These are phyloP conservation scores for Tetracladium setigerum DNA, from an alignment of 495 filamentous ascomycete species.

Conservation along the genomic window DNA sequence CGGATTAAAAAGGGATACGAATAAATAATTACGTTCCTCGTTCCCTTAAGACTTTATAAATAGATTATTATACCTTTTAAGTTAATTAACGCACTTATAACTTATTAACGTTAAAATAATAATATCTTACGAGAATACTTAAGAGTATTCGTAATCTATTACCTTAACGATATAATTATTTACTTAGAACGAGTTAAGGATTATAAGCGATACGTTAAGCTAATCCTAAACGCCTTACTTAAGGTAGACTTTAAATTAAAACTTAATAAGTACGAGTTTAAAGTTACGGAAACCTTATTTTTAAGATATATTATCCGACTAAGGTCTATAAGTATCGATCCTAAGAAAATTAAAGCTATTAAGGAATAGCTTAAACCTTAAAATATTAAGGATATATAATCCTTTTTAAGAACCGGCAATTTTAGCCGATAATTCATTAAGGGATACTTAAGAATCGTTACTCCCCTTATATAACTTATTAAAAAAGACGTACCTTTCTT, in stretches of 20 bases:
- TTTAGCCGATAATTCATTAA: conserved; percentile 16
- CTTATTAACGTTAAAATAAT: too few species aligned
- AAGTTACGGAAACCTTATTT: conserved; percentile 7
- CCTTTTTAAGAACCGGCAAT: conserved; percentile 16
- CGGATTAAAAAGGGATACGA: not conserved
- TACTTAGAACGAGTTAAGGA: too few species aligned
- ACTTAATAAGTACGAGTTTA: conserved; percentile 10
- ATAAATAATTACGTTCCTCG: too few species aligned
- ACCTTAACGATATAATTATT: too few species aligned
- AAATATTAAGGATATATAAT: conserved; percentile 11
- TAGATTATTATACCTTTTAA: too few species aligned
- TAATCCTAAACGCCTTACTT: too few species aligned
- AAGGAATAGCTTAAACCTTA: conserved; percentile 12
- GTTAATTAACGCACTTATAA: too few species aligned
- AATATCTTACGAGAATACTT: too few species aligned
- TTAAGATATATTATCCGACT: conserved; percentile 14
- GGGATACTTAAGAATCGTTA: conserved; percentile 11
- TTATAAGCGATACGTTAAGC: too few species aligned
- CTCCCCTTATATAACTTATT: conserved; percentile 11
- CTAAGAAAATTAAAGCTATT: conserved; percentile 9
- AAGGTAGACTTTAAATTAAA: conserved; percentile 12
- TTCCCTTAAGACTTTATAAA: too few species aligned
- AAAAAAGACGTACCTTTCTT: conserved; percentile 8
- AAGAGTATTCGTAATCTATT: too few species aligned
- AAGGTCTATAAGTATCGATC: conserved; percentile 11